phyloP scores from a whole-genome alignment of 2,329 filamentous ascomycete species.

The Penicillium sp. region DNA sequence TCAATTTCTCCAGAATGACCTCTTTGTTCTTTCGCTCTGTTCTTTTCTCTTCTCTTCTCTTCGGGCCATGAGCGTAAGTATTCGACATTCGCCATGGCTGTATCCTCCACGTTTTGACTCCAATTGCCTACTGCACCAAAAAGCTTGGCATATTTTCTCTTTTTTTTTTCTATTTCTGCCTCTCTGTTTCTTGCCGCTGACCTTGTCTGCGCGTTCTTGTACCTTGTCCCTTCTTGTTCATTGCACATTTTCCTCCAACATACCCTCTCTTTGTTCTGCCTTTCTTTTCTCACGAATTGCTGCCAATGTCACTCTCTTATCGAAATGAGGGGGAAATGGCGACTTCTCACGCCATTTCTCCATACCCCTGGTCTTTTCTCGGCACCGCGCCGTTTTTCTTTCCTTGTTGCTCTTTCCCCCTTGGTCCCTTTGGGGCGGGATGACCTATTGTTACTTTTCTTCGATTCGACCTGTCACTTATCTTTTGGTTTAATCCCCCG shows the following conservation, averaged over 20 bases:
- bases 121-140: constrained; percentile 5
- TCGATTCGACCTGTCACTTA: too few relatives aligned
- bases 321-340: neutral
- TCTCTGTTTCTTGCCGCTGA: too few relatives aligned
- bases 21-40: neutral
- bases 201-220: too few relatives aligned
- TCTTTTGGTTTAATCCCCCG: too few relatives aligned
- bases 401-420: too few relatives aligned
- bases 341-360: too few relatives aligned
- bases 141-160: constrained; percentile 9
- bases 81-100: constrained; percentile 1
- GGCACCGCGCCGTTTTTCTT: too few relatives aligned
- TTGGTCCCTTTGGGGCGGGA: too few relatives aligned
- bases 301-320: constrained; percentile 19
- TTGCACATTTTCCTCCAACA: constrained; percentile 4
- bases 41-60: neutral
- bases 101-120: neutral
- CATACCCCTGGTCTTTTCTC: too few relatives aligned
- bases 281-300: constrained; percentile 2
- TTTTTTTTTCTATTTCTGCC: too few relatives aligned
- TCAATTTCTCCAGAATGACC: too few relatives aligned
- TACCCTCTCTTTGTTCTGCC: constrained; percentile 2
- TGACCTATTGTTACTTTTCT: too few relatives aligned
- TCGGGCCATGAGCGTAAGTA: neutral
- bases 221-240: constrained; percentile 2